Base-by-base conservation (phyloP, 257 asterid species). In the Przewalskia tangutica region DNA sequence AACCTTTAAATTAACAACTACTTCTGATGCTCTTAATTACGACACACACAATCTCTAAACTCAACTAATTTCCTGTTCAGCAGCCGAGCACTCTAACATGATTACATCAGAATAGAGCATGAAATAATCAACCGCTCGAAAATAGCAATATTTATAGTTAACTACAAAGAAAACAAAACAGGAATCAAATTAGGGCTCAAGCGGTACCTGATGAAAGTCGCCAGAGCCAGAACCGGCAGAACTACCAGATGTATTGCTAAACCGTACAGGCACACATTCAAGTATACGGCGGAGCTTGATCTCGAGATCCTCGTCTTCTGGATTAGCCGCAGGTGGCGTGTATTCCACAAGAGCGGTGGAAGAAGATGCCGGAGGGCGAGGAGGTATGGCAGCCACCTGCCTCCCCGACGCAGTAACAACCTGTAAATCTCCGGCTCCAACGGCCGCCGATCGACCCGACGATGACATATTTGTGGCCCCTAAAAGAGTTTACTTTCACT, bases 201-300 rank as follows among this genome's bases (percentile, higher is more conserved):
- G 34, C 13, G 80, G 63, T 89, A 96, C 99, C 97, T 96, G 99
- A 85, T 96, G 99, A 85, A 96, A 96, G 83, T 96, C 99, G 8
- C 99, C 99, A 38, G 99, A 96, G 48, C 99, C 99, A 18, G 99
- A 94, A 85, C 99, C 99, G 13, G 99, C 99, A 6, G 99, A 96
- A 76, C 98, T 96, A 42, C 99, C 99, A 32, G 99, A 94, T 34
- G 99, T 91, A 82, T 95, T 95, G 88, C 90, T 95, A 83, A 95
- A 97, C 55, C 99, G 95, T 67, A 94, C 98, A 0, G 99, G 99
- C 7, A 96, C 97, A 66, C 97, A 93, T 17, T 96, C 99, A 56
- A 92, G 81, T 44, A 96, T 96, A n/a, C 99, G 94, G 5, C 99
- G 97, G 82, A 95, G 98, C 91, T 95, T 95, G 32, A 95, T 50